These are phyloP conservation scores for Moricandia moricandioides DNA, from an alignment of 345 rosid genomes.

Conservation along the genomic window DNA sequence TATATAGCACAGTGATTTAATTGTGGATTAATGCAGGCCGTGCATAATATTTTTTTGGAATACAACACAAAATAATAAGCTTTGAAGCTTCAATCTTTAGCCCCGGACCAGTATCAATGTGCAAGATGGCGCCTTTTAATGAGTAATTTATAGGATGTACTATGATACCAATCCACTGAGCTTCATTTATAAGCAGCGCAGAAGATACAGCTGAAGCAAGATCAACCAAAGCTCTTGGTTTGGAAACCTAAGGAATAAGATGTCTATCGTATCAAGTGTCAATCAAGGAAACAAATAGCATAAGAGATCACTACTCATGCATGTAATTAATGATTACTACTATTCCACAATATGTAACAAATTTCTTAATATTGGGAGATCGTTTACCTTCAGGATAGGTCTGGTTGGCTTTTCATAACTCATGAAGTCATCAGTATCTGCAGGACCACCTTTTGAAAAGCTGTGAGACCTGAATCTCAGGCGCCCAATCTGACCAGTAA, in stretches of 20 bases:
- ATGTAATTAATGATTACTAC: not conserved
- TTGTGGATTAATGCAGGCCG: too few species aligned
- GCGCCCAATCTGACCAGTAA: slow-evolving; percentile 91
- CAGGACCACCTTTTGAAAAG: slow-evolving; percentile 94
- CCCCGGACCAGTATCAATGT: slow-evolving; percentile 96
- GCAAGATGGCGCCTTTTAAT: slow-evolving; percentile 74
- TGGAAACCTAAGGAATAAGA: slow-evolving; percentile 58
- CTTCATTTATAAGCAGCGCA: slow-evolving; percentile 82
- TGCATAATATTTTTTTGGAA: too few species aligned
- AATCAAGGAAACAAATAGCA: slow-evolving; percentile 21
- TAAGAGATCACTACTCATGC: slow-evolving; percentile 22
- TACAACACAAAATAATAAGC: too few species aligned
- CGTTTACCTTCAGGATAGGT: slow-evolving; percentile 79
- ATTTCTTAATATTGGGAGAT: slow-evolving; percentile 20
- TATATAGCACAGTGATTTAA: too few species aligned
- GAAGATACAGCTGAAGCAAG: slow-evolving; percentile 84
- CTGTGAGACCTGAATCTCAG: slow-evolving; percentile 94
- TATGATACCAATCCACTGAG: slow-evolving; percentile 87
- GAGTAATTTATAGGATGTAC: slow-evolving; percentile 80
- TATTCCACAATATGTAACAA: not conserved
- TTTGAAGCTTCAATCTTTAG: slow-evolving; percentile 82
- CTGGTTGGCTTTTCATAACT: slow-evolving; percentile 93
- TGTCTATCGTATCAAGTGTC: slow-evolving; percentile 30
- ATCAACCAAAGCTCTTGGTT: slow-evolving; percentile 95
- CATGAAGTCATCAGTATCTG: slow-evolving; percentile 94